These are phyloP conservation scores for Aspergillus avenaceus DNA, from an alignment of 495 filamentous ascomycete genomes.

Conservation along the genomic window DNA sequence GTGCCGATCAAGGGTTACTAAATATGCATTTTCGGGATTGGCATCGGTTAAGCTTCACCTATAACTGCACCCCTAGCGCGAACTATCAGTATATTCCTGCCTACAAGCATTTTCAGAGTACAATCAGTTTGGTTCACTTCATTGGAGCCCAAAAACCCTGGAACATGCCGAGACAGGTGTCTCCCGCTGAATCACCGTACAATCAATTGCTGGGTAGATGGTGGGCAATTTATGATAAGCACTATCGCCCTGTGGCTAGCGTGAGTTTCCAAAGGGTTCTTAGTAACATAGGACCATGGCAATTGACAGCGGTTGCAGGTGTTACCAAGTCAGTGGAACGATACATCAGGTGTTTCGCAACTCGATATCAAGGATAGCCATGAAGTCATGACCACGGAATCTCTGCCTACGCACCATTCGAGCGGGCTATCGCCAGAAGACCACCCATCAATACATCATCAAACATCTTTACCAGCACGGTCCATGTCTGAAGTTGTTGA, in stretches of 20 bases:
- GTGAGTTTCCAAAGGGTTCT: constrained; percentile 13
- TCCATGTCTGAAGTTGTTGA: too few species aligned
- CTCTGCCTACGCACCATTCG: too few species aligned
- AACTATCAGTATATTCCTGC: constrained; percentile 95
- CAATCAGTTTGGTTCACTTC: constrained; percentile 86
- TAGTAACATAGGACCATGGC: neutral
- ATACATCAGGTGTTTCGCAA: too few species aligned
- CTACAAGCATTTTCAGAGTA: constrained; percentile 85
- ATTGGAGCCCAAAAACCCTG: constrained; percentile 92
- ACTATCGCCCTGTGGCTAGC: constrained; percentile 53
- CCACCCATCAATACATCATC: neutral
- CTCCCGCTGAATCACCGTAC: constrained; percentile 59
- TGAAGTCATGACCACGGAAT: too few species aligned
- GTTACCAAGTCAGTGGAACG: neutral
- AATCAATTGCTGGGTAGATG: constrained; percentile 77
- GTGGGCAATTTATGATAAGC: constrained; percentile 90
- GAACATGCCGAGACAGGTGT: constrained; percentile 61
- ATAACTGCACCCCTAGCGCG: constrained; percentile 92
- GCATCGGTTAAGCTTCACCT: constrained; percentile 88
- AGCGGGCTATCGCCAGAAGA: neutral
- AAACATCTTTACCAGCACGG: neutral
- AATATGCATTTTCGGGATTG: constrained; percentile 91
- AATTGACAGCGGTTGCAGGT: neutral
- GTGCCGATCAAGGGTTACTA: constrained; percentile 91
- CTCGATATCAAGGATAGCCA: too few species aligned